Base-by-base conservation (phyloP, 306 rosid species). In the Cucurbita argyrosperma region DNA sequence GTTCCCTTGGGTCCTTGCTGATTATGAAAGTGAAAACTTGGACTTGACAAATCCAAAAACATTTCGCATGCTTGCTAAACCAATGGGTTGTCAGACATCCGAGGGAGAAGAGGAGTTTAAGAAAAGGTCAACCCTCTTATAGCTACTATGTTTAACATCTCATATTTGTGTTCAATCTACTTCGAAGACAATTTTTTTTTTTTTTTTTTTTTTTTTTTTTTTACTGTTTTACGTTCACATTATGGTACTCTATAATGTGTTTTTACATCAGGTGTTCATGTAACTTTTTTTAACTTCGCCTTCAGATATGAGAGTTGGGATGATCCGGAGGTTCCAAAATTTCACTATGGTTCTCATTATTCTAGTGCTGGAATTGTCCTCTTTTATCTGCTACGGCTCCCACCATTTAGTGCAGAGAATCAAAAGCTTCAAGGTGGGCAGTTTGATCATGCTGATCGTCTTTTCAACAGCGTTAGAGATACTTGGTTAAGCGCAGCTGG, bases 301-400 rank as follows among this genome's bases (percentile, higher is more conserved):
- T 50, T 60, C 79, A 95, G 99, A 79, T 89, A 89, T 5, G 97
- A 91, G 80, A 95, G 97, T 87, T 95, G 99, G 99, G 99, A 95
- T 79, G 99, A 95, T 80, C 99, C 99, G 1, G 99, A 95, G 88
- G 90, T 95, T 60, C 99, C 99, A 13, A 95, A 95, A 80, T 95
- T 95, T 82, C 97, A 95, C 78, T 95, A 95, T 66, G 99, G 99
- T 73, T 95, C 99, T 67, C 99, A 95, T 86, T 95, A 95, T 83
- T 95, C 99, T 75, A 95, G 99, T 90, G 99, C 99, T 84, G 99
- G 99, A 81, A 95, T 91, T 74, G 99, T 95, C 72, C 97, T 95
- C 53, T 95, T 91, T 84, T 95, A 95, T 86, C 90, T 95, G 79
- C 87, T 95, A 62, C 97, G 99, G 68, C 83, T 95, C 73, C 99